Base-by-base conservation (phyloP, 2,329 filamentous ascomycete species). In the Phialemonium atrogriseum region DNA sequence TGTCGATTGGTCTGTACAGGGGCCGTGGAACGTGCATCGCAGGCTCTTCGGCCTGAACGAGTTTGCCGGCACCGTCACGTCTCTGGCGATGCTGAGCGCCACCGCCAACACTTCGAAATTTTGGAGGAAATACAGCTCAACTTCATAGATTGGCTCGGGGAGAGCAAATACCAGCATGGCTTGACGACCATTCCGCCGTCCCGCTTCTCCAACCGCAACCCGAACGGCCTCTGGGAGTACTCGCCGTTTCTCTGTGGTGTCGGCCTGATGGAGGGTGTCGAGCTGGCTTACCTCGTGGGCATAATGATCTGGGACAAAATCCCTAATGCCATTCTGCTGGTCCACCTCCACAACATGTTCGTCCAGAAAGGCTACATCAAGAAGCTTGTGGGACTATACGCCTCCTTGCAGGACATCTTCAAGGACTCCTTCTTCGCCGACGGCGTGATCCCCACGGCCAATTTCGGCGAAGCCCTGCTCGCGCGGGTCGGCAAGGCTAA, bases 311-410 rank as follows among this genome's bases (percentile, higher is more conserved):
- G 58, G 56, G 63, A 68, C 8, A 34, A 27, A 4, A 44, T 62
- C 1, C 51, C 50, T 0, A 64, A 68, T 25, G 48, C 59, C 2
- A 44, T 58, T 1, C 38, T 59, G 14, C 26, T 62, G 4, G 34
- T 68, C 1, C 66, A 70, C 37, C 45, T 70, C 5, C 57, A 70
- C 47, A 66, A 68, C 43, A 63, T 67, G 56, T 53, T 69, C 3
- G 52, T 64, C 0, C 41, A 60, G 27, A 60, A 52, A 27, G 55
- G 55, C 1, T 57, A 59, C 23, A 49, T 69, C n/a, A 36, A 30
- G 3, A 16, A 49, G 17, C 45, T 48, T 2, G 32, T 63, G 2
- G 50, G 45, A 2, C 23, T 67, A 4, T 64, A 49, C 27, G 37
- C 23, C 2, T 40, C 30, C 4, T 32, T 62, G 1, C 23, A 51